These are phyloP conservation scores for Aspergillus bridgeri DNA, from an alignment of 495 filamentous ascomycete species.

Conservation along the genomic window DNA sequence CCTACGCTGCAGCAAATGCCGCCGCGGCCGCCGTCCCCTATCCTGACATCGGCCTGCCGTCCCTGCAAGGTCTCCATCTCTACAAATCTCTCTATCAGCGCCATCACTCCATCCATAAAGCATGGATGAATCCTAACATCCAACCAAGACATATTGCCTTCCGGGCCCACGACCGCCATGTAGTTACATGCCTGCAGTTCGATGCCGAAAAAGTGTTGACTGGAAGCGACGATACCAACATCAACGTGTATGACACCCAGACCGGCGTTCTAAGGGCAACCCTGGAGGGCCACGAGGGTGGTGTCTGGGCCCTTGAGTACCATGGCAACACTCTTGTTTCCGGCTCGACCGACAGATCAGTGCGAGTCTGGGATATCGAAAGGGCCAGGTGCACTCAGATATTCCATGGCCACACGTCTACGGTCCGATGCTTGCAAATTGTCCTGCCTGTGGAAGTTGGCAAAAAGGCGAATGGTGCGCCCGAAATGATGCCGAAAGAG, in stretches of 20 bases:
- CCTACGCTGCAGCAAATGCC: constrained; percentile 78
- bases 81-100: constrained; percentile 96
- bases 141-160: constrained; percentile 95
- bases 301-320: constrained; percentile 97
- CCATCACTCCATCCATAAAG: constrained; percentile 81
- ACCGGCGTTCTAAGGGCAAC: constrained; percentile 80
- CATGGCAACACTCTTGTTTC: constrained; percentile 93
- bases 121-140: constrained; percentile 82
- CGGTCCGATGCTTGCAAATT: constrained; percentile 93
- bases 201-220: constrained; percentile 97
- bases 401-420: constrained; percentile 96
- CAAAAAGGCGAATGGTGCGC: constrained; percentile 63
- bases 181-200: constrained; percentile 97
- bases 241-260: constrained; percentile 97
- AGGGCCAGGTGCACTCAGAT: constrained; percentile 86
- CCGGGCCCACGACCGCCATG: constrained; percentile 89
- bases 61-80: constrained; percentile 77
- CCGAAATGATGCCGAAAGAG: constrained; percentile 84
- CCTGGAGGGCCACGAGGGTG: constrained; percentile 91
- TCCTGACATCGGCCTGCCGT: constrained; percentile 73
- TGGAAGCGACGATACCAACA: constrained; percentile 95
- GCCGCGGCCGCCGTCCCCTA: constrained; percentile 78
- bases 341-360: constrained; percentile 92
- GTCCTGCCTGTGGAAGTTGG: constrained; percentile 81
- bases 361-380: constrained; percentile 97